Conservation (phyloP, 768 basidiomycete genomes). For the Paxillus rubicundulus region DNA sequence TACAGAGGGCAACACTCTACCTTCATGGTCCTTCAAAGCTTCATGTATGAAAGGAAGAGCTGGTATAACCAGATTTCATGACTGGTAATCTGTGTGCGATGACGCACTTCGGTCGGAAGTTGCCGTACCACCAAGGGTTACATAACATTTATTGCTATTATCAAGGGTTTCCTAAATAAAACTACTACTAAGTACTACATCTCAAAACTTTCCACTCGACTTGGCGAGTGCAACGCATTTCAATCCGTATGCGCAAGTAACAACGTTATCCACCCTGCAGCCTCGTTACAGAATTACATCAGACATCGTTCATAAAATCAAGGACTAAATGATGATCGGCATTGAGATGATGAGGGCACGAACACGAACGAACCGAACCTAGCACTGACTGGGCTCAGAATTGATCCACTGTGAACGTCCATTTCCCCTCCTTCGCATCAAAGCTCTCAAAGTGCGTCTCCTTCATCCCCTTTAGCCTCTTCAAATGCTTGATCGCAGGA, state of each 20-base stretch:
- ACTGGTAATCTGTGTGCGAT: too few species aligned
- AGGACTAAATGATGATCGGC: background rate
- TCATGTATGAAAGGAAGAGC: constrained; percentile 10
- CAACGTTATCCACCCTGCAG: background rate
- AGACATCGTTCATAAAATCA: background rate
- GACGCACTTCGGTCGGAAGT: too few species aligned
- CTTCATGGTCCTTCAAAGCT: constrained; percentile 23
- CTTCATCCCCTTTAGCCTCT: constrained; percentile 79
- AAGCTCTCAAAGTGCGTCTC: constrained; percentile 84
- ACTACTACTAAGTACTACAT: too few species aligned
- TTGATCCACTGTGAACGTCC: constrained; percentile 93
- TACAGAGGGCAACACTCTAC: background rate
- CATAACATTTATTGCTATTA: too few species aligned
- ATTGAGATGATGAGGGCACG: background rate
- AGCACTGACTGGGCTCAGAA: constrained; percentile 52
- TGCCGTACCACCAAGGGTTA: too few species aligned
- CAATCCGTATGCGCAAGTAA: constrained; percentile 3
- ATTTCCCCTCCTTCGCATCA: constrained; percentile 77
- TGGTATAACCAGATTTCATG: background rate
- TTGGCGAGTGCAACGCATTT: background rate
- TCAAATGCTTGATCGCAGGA: constrained; percentile 67
- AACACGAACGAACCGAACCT: constrained; percentile 1
- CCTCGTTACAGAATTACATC: background rate
- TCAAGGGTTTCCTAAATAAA: too few species aligned
- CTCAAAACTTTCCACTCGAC: too few species aligned